Percentiles rank a stretch among this genome's conserved stretches.
Conservation (phyloP, 192 early-diverging fungal species). For the Radiomyces spectabilis region DNA sequence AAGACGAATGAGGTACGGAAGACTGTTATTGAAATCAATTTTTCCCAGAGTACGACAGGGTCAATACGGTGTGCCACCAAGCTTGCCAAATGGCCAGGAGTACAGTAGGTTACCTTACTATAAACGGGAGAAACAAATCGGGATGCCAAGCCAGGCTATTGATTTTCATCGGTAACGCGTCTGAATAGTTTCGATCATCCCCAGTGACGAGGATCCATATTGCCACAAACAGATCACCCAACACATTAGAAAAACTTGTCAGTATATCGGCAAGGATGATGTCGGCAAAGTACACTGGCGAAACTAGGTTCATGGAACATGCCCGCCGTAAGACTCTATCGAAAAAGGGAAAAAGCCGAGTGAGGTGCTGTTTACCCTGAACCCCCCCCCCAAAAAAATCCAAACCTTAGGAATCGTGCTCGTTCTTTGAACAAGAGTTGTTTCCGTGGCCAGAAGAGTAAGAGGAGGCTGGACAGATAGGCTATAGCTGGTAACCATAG, state of each 20-base stretch:
- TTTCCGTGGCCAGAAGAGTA: slow-evolving; percentile 43
- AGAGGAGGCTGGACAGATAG: slow-evolving; percentile 29
- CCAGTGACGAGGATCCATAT: slow-evolving; percentile 51
- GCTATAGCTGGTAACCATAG: slow-evolving; percentile 33
- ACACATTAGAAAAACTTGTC: slow-evolving; percentile 85
- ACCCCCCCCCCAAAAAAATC: no score
- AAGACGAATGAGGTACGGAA: slow-evolving; percentile 73
- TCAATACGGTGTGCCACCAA: no score
- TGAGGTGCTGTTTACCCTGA: neutral
- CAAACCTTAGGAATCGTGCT: slow-evolving; percentile 46
- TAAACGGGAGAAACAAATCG: slow-evolving; percentile 46
- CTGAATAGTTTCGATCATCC: no score
- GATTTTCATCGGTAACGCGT: no score
- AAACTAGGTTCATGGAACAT: slow-evolving; percentile 37
- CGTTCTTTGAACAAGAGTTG: slow-evolving; percentile 42
- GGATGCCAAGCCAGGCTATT: no score
- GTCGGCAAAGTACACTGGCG: slow-evolving; percentile 62
- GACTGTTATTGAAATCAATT: no score
- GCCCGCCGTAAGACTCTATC: slow-evolving; percentile 43
- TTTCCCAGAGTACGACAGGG: no score
- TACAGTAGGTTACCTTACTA: slow-evolving; percentile 53
- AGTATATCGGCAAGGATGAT: slow-evolving; percentile 92
- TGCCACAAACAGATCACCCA: slow-evolving; percentile 75
- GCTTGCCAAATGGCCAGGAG: no score
- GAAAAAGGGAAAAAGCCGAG: neutral